phyloP scores from a whole-genome alignment of 306 rosid species.

The Cajanus cajan region DNA sequence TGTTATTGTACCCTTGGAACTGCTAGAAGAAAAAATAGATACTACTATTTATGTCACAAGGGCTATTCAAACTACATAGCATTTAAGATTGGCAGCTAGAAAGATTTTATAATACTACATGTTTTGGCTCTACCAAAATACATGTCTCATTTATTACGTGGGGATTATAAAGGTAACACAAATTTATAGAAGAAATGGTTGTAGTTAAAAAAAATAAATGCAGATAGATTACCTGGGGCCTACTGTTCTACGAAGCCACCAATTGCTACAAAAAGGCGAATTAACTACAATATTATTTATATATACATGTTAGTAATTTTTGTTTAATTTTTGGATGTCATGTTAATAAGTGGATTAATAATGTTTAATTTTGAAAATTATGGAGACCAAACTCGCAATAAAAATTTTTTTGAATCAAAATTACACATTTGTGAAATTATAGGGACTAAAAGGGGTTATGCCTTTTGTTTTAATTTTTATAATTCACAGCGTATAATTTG shows the following conservation, averaged over 20 bases:
- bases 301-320: no score
- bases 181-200: not conserved
- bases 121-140: not conserved
- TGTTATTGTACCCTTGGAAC: conserved; percentile 16
- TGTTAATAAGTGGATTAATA: no score
- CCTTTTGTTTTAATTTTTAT: no score
- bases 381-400: no score
- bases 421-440: no score
- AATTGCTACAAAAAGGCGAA: no score
- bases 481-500: no score
- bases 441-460: no score
- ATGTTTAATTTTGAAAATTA: no score
- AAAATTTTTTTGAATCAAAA: no score
- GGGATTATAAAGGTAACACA: not conserved
- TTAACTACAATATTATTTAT: no score
- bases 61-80: conserved; percentile 17
- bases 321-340: no score
- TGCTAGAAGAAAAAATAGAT: conserved; percentile 16
- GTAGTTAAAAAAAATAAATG: not conserved
- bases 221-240: not conserved
- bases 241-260: not conserved
- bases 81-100: conserved; percentile 5
- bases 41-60: conserved; percentile 9
- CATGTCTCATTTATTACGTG: not conserved
- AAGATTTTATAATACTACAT: not conserved